Percentiles rank a stretch among this genome's conserved stretches.
phyloP scores from a whole-genome alignment of 2,329 filamentous ascomycete genomes.

The Dendryphion nanum region DNA sequence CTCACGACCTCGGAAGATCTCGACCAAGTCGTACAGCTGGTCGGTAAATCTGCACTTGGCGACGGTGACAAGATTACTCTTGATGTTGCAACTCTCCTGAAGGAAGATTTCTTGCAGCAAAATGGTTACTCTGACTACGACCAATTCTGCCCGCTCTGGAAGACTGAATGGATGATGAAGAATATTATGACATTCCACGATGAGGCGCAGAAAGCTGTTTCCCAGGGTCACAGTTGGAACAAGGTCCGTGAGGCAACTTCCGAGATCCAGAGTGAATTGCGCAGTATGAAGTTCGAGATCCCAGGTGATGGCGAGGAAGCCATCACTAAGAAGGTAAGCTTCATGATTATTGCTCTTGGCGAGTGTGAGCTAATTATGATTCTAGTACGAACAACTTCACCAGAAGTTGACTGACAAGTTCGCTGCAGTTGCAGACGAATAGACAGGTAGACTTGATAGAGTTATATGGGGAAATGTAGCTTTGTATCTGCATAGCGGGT shows the following conservation, averaged over 20 bases:
- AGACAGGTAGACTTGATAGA: too few species aligned
- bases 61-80: slow-evolving; percentile 98
- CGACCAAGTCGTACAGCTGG: slow-evolving; percentile 97
- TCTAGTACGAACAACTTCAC: slow-evolving; percentile 84
- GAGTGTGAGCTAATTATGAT: slow-evolving; percentile 39
- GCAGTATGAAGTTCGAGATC: slow-evolving; percentile 96
- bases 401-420: slow-evolving; percentile 97
- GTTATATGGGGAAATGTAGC: too few species aligned
- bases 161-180: slow-evolving; percentile 99
- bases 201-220: slow-evolving; percentile 91
- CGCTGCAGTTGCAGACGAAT: slow-evolving; percentile 93
- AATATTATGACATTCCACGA: slow-evolving; percentile 98
- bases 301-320: slow-evolving; percentile 79
- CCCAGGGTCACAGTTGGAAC: slow-evolving; percentile 85
- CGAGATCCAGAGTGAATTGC: slow-evolving; percentile 80
- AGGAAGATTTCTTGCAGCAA: slow-evolving; percentile 98
- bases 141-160: slow-evolving; percentile 99
- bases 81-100: slow-evolving; percentile 85
- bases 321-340: slow-evolving; percentile 76
- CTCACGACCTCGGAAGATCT: slow-evolving; percentile 94
- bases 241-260: slow-evolving; percentile 89
- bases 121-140: slow-evolving; percentile 99
- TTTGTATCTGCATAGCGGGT: slow-evolving; percentile 24
- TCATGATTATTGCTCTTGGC: neutral
- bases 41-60: slow-evolving; percentile 94